Base-by-base conservation (phyloP, 1,284 basidiomycete genomes). In the Melampsora larici-populina region DNA sequence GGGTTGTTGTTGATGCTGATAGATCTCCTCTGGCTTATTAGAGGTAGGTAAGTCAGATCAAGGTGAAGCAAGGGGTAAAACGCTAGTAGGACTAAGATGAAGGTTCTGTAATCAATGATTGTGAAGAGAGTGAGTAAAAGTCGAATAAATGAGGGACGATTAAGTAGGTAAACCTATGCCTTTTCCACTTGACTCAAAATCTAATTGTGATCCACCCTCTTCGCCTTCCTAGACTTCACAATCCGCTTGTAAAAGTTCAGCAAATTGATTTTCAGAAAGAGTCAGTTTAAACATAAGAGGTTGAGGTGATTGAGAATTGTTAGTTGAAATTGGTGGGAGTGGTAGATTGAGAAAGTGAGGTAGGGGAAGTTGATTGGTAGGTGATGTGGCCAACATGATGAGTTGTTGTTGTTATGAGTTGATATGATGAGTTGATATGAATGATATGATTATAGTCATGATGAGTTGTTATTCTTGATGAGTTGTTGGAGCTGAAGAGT, bases 281-380 rank as follows among this genome's bases (percentile, higher is more conserved):
- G 64, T 77, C 24, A 77, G 60, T 70, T 77, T 77, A 29, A 77
- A 77, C n/a, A 70, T 55, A 43, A 70, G 24, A n/a, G 75, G 75
- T 29, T 33, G 72, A 33, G 46, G 58, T 8, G 18, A 21, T 40
- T 11, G 46, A 18, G 18, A 21, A 31, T 46, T 9, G 43, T 49
- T 48, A 43, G 24, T 36, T 60, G 66, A 66, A 60, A 70, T 70
- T n/a, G 33, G 65, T 21, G 31, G 75, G 75, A 77, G 48, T 3
- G 75, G 75, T 9, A 77, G 48, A 33, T 77, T 77, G 58, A 77
- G 67, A 51, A 77, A 77, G 43, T 69, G 75, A 36, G 75, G 75
- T 9, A 77, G 33, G 4, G 65, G 40, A 5, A 55, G 17, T 24
- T 55, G 4, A 24, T 55, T 55, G 24, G 51, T 55, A 24, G 51